Percentiles rank a stretch among this genome's conserved stretches.
Conservation (phyloP, 108 stramenopile species). For the Nannochloropsis oceanica region DNA sequence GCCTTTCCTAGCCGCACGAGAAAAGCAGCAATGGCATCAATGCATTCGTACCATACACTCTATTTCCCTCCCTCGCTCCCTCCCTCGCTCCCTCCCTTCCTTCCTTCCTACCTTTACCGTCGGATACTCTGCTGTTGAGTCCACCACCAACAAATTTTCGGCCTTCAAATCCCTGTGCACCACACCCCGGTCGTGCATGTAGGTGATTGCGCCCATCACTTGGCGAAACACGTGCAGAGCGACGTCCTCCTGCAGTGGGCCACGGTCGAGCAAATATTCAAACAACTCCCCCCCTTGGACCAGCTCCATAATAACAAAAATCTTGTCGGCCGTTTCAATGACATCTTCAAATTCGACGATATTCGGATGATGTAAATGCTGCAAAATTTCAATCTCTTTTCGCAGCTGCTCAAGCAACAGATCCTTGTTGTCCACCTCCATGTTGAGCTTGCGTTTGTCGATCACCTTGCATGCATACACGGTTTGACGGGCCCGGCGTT, state of each 20-base stretch:
- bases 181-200: background rate
- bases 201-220: background rate
- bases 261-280: background rate
- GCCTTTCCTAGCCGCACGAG: no score
- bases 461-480: constrained; percentile 6
- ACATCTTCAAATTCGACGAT: constrained; percentile 4
- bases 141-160: background rate
- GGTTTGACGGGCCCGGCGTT: background rate
- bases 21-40: no score
- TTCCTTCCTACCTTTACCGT: background rate
- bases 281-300: constrained; percentile 5
- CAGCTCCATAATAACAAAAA: constrained; percentile 2
- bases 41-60: no score
- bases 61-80: no score
- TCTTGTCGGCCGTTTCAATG: background rate
- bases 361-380: constrained; percentile 1
- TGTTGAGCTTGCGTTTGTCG: constrained; percentile 2
- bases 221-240: background rate
- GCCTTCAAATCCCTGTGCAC: background rate
- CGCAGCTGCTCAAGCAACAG: constrained; percentile 1
- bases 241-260: background rate
- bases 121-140: background rate
- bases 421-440: background rate
- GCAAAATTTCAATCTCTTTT: constrained; percentile 7
- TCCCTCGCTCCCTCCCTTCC: no score